Evolutionary conservation across 495 filamentous ascomycete species (phyloP), one percentile per base, ranked within the genome.

Genomic region (Aspergillus wentii): DNA sequence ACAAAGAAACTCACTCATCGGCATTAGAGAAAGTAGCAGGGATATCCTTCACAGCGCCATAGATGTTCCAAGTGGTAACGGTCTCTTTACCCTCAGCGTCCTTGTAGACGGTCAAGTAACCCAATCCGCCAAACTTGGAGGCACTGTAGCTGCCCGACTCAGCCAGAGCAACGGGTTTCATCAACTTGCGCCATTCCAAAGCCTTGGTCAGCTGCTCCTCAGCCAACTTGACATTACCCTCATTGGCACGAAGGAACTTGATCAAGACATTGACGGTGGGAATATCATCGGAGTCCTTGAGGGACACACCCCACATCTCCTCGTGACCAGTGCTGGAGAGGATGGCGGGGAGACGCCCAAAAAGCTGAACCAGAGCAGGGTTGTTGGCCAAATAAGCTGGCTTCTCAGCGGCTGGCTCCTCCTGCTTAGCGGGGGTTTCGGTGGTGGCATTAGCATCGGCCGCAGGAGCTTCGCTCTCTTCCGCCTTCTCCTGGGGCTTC

Each of bases 221-320:
- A 2, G 89, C 87, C 43, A 79, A 77, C 35, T 64, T 66, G 3
- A 88, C 51, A 46, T 91, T 79, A 29, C 85, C 83, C 32, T 80
- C 75, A 52, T 94, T 95, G 48, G 88, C 89, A 40, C 88, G 84
- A 20, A 95, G 76, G 62, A 88, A 95, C 66, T 95, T 95, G 53
- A 94, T 87, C 35, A 94, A 61, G 30, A 95, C 75, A 42, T 94
- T 79, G 49, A 79, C 78, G n/a, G 82, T 90, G 30, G 78, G 80
- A 29, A 89, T 66, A 50, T 85, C 74, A 4, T 52, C 62, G 11
- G 66, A 66, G 27, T 78, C 74, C 33, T 69, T 68, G 31, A 78
- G 58, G 22, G 56, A 40, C 7, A 95, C 75, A 9, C 88, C 88
- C 80, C 87, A 95, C 66, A 94, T 79, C 59, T 92, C 85, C 26